Evolutionary conservation across 2,329 filamentous ascomycete species (phyloP), one percentile per base, ranked within the genome.

Genomic region (Fonsecaea nubica): DNA sequence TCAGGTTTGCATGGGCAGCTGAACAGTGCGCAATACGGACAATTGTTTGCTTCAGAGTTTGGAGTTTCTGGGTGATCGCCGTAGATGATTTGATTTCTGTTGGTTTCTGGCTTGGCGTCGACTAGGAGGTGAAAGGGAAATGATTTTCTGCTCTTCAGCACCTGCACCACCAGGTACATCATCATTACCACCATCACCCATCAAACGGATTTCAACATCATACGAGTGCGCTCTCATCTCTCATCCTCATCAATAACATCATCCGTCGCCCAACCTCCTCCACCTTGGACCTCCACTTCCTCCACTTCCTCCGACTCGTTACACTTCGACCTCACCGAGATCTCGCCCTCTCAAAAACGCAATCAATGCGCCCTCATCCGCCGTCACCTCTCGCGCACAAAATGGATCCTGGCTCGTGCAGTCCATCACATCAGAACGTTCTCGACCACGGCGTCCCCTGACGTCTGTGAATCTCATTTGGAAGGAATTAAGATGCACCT

Each of bases 401-500:
- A 42, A 18, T 55, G 25, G 30, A 15, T 48, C 42, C 36, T 58
- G 32, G 25, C 42, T 58, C 32, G 35, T 6, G 32, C 9, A 56
- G n/a, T 58, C 52, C 25, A 25, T 25, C 25, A 25, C 58, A 2
- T 21, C 21, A 2, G 45, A 30, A 21, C 18, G 48, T 61, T 42
- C 48, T 52, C 58, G 58, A 42, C 40, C 57, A 18, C 15, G 30
- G 32, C 40, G 32, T 33, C 21, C 30, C 58, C 45, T 61, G 58
- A 61, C 45, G 58, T 61, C 45, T 40, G 30, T 40, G 59, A 54
- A 45, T 5, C 64, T 66, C 25, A 33, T 62, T 66, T 66, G 59
- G 59, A 59, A 55, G 35, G n/a, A 56, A 25, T 25, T 38, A 55
- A 59, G 35, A 35, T 32, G 48, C 42, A 36, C 33, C 50, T 48